Evolutionary conservation across 306 rosid species (phyloP), one percentile per base, ranked within the genome.

Genomic region (Vigna unguiculata): DNA sequence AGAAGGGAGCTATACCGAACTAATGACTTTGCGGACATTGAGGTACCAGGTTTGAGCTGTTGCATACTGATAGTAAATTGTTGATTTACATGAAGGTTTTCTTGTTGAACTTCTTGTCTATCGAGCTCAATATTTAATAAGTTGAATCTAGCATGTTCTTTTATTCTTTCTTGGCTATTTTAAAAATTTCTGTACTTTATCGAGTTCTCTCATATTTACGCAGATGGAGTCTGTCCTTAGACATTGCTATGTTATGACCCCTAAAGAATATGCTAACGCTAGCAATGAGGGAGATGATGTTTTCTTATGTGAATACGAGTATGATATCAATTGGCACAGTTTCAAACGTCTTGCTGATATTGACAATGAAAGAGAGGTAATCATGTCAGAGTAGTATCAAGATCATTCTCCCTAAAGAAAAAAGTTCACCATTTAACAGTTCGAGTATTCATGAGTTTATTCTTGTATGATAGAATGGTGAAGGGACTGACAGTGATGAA

Each of bases 211-310:
- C 77, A 41, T 51, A 28, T 81, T 70, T 66, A 60, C 69, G 78
- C 86, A 94, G 98, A 90, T 92, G 95, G 97, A 92, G 80, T 82
- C 93, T 45, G 81, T 95, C 71, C 87, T 95, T 75, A 84, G 96
- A 77, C 93, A 87, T 70, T 95, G 98, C 83, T 78, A 6, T 76
- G 93, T 92, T 71, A 80, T 70, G 89, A 80, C 34, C 72, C 98
- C 98, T 28, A 92, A 88, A 81, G 97, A 89, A 77, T 95, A 83
- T 79, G 85, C 90, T 46, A 89, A 87, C 74, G 91, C 97, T 63
- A 78, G 59, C 64, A 38, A 86, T 46, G 96, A 84, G 69, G 98
- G 98, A 77, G 98, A 95, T 80, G 97, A 95, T 68, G 72, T 95
- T 68, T 94, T 90, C 82, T 67, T 90, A 34, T 92, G 98, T 9